Percentiles rank a stretch among this genome's conserved stretches.
These are phyloP conservation scores for Moesziomyces aphidis DNA, from an alignment of 1,284 basidiomycete genomes.

Conservation along the genomic window DNA sequence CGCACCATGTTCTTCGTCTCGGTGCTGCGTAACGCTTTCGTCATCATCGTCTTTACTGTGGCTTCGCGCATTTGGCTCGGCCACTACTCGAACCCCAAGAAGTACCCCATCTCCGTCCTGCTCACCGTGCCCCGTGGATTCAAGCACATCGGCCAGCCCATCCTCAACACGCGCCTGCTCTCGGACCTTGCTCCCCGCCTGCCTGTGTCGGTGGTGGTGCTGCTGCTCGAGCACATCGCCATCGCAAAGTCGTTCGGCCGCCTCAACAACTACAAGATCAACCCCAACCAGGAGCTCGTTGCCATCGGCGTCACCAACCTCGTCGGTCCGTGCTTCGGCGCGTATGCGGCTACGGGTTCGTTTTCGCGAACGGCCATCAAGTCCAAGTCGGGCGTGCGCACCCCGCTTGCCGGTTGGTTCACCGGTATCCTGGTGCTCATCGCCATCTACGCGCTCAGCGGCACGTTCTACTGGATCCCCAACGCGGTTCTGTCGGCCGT, in stretches of 20 bases:
- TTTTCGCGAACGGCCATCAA: constrained; percentile 97
- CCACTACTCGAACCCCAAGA: constrained; percentile 70
- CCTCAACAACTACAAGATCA: constrained; percentile 95
- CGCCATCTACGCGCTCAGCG: constrained; percentile 85
- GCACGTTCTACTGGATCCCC: constrained; percentile 70
- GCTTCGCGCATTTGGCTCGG: constrained; percentile 65
- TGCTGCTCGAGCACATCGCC: constrained; percentile 95
- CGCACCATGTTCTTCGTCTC: constrained; percentile 72
- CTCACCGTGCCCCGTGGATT: constrained; percentile 74
- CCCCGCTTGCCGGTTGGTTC: constrained; percentile 88
- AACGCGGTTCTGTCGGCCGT: constrained; percentile 82
- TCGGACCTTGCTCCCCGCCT: constrained; percentile 80
- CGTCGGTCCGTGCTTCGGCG: constrained; percentile 76
- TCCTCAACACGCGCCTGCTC: constrained; percentile 77
- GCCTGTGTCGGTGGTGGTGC: constrained; percentile 92
- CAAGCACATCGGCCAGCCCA: constrained; percentile 78
- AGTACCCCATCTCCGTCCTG: constrained; percentile 88
- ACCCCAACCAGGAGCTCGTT: constrained; percentile 96
- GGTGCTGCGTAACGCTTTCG: constrained; percentile 65
- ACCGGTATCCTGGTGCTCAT: constrained; percentile 90
- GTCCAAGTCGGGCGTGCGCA: constrained; percentile 94
- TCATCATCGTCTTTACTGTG: constrained; percentile 72
- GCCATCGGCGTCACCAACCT: constrained; percentile 94
- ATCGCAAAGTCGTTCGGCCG: constrained; percentile 94
- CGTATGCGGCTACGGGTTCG: constrained; percentile 96